These are phyloP conservation scores for Tetracladium marchalianum DNA, from an alignment of 495 filamentous ascomycete species.

Conservation along the genomic window DNA sequence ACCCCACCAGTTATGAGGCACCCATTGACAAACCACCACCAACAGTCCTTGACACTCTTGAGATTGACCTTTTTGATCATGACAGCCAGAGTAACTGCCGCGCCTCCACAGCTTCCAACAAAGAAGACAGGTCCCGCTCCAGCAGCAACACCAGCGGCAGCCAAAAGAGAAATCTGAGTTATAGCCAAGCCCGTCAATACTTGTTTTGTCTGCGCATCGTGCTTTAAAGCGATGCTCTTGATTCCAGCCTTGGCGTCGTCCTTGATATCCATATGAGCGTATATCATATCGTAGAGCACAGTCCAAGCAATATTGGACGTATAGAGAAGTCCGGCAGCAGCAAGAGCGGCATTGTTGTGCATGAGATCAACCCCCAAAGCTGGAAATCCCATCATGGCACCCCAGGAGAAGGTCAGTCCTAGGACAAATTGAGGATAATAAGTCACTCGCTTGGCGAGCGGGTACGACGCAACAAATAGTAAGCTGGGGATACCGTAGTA, in stretches of 20 bases:
- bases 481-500: slow-evolving; percentile 83
- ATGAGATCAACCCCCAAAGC: slow-evolving; percentile 79
- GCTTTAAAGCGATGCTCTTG: slow-evolving; percentile 86
- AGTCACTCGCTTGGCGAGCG: slow-evolving; percentile 86
- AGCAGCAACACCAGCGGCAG: slow-evolving; percentile 58
- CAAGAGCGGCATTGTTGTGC: slow-evolving; percentile 49
- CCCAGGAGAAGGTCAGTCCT: slow-evolving; percentile 93
- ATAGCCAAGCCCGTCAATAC: slow-evolving; percentile 68
- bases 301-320: slow-evolving; percentile 88
- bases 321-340: slow-evolving; percentile 67
- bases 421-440: slow-evolving; percentile 91
- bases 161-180: slow-evolving; percentile 70
- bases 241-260: slow-evolving; percentile 90
- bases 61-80: slow-evolving; percentile 89
- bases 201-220: slow-evolving; percentile 80
- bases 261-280: slow-evolving; percentile 96
- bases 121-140: slow-evolving; percentile 83
- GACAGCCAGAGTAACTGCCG: slow-evolving; percentile 58
- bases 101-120: slow-evolving; percentile 74
- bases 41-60: slow-evolving; percentile 76
- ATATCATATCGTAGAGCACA: slow-evolving; percentile 95
- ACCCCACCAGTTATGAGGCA: slow-evolving; percentile 46
- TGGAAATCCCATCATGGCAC: slow-evolving; percentile 92
- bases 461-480: slow-evolving; percentile 72
- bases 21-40: slow-evolving; percentile 87